phyloP scores from a whole-genome alignment of 2,329 filamentous ascomycete genomes.

The Tolypocladium ovalisporum region DNA sequence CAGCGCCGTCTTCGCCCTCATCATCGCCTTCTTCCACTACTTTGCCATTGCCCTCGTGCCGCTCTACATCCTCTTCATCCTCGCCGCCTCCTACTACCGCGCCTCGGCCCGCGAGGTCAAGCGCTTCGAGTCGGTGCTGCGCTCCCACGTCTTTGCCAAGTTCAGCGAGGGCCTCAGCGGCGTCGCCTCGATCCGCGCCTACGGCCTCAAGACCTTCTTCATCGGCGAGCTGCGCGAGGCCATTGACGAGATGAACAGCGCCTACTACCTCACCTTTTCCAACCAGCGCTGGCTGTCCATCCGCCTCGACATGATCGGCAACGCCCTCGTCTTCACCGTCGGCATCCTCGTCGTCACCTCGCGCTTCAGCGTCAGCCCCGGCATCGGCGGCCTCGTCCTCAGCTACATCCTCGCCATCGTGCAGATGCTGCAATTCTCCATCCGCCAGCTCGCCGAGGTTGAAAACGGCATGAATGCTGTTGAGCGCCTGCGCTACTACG shows the following conservation, averaged over 20 bases:
- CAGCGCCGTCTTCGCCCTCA: conserved; percentile 71
- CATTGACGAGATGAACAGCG: conserved; percentile 86
- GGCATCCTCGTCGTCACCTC: conserved; percentile 88
- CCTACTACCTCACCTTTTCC: conserved; percentile 89
- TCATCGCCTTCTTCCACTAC: conserved; percentile 92
- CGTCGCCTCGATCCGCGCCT: conserved; percentile 77
- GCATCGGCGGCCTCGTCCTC: conserved; percentile 76
- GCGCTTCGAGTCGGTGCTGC: conserved; percentile 80
- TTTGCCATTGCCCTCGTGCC: conserved; percentile 55
- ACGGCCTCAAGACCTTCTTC: conserved; percentile 72
- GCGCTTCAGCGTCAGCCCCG: conserved; percentile 74
- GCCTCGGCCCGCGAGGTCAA: conserved; percentile 89
- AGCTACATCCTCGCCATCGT: conserved; percentile 91
- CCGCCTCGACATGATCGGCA: conserved; percentile 76
- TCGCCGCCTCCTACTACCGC: conserved; percentile 80
- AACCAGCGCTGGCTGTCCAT: conserved; percentile 91
- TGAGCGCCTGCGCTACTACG: conserved; percentile 85
- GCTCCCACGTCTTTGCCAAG: conserved; percentile 79
- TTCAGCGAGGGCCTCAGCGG: conserved; percentile 84
- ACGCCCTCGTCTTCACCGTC: conserved; percentile 73
- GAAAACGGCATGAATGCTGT: conserved; percentile 98
- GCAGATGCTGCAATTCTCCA: conserved; percentile 91
- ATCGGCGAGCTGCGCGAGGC: conserved; percentile 54
- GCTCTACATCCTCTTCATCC: conserved; percentile 65
- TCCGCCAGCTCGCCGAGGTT: conserved; percentile 86